Percentiles rank a stretch among this genome's conserved stretches.
phyloP scores from a whole-genome alignment of 805 yeast genomes.

The Metschnikowia peoriensis region DNA sequence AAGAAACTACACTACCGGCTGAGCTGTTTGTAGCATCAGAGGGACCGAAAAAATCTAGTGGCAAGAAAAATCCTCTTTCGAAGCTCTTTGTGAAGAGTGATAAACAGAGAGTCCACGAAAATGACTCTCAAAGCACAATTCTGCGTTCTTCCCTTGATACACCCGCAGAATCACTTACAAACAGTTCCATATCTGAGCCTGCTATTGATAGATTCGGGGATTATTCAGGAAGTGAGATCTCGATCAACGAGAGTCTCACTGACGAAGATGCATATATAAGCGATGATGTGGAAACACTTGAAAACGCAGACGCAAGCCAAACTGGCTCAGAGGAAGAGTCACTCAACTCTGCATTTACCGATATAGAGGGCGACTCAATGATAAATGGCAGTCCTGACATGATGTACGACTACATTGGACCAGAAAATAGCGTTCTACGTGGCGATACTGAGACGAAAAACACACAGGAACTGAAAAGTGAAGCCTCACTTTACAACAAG shows the following conservation, averaged over 20 bases:
- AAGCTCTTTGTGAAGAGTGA: constrained; percentile 16
- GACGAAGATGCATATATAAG: constrained; percentile 5
- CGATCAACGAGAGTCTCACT: background rate
- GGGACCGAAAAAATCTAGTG: constrained; percentile 2
- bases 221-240: background rate
- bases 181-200: background rate
- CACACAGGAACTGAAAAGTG: background rate
- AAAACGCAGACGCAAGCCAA: constrained; percentile 1
- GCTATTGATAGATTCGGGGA: constrained; percentile 2
- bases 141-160: constrained; percentile 5
- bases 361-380: constrained; percentile 40
- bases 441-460: constrained; percentile 3
- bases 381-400: constrained; percentile 23
- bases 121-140: constrained; percentile 14
- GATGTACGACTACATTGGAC: constrained; percentile 21
- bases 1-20: constrained; percentile 1
- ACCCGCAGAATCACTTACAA: constrained; percentile 1
- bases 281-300: constrained; percentile 7
- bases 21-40: background rate
- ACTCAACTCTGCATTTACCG: constrained; percentile 44
- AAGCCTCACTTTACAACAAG: background rate
- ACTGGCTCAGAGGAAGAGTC: constrained; percentile 22
- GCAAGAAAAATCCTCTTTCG: constrained; percentile 12
- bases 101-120: background rate
- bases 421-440: constrained; percentile 16